These are phyloP conservation scores for Pseudonitzschia multiseries DNA, from an alignment of 108 stramenopile species.

Conservation along the genomic window DNA sequence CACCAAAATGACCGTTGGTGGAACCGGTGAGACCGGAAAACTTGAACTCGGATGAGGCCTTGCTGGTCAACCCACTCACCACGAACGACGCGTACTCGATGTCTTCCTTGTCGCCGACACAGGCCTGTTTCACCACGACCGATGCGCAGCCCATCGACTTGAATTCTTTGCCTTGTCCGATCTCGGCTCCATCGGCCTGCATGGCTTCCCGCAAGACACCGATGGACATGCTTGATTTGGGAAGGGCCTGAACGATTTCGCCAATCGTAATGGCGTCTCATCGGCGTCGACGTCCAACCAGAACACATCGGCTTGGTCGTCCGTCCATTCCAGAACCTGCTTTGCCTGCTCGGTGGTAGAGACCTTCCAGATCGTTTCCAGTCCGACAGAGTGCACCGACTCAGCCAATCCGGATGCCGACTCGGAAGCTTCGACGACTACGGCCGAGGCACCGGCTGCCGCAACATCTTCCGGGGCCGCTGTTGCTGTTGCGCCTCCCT, in stretches of 20 bases:
- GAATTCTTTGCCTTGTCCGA: slow-evolving; percentile 31
- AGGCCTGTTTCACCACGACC: slow-evolving; percentile 40
- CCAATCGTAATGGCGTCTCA: slow-evolving; percentile 19
- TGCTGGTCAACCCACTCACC: slow-evolving; percentile 57
- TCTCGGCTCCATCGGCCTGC: slow-evolving; percentile 51
- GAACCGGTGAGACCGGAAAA: slow-evolving; percentile 72
- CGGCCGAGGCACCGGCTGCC: slow-evolving; percentile 27
- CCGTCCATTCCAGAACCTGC: slow-evolving; percentile 21
- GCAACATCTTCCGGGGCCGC: background rate
- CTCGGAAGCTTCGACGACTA: slow-evolving; percentile 39
- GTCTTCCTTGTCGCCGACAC: slow-evolving; percentile 64
- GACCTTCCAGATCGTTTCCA: slow-evolving; percentile 53
- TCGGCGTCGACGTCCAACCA: slow-evolving; percentile 29
- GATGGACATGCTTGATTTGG: slow-evolving; percentile 42
- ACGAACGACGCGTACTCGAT: slow-evolving; percentile 53
- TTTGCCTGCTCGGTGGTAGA: slow-evolving; percentile 36
- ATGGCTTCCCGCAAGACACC: slow-evolving; percentile 43
- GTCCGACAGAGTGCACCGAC: background rate
- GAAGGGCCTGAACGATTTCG: slow-evolving; percentile 26
- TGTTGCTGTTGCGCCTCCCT: background rate
- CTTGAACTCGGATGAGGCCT: slow-evolving; percentile 55
- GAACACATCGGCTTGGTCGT: slow-evolving; percentile 33
- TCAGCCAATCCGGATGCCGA: slow-evolving; percentile 22
- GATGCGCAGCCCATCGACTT: slow-evolving; percentile 38
- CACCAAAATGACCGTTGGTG: slow-evolving; percentile 74